Base-by-base conservation (phyloP, 805 yeast genomes). In the Schizosaccharomyces japonicus region DNA sequence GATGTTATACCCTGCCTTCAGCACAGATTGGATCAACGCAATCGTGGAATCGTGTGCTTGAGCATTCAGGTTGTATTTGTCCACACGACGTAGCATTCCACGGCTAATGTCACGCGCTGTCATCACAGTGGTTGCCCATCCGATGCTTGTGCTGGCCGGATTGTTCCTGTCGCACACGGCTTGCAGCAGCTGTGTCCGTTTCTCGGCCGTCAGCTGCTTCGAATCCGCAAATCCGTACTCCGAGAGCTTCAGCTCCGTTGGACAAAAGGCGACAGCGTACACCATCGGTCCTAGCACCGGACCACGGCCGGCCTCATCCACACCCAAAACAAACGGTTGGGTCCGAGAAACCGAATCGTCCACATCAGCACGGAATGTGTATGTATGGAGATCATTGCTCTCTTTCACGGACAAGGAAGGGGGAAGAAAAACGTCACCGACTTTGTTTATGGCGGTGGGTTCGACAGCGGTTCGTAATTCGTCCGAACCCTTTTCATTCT, bases 231-330 rank as follows among this genome's bases (percentile, higher is more conserved):
- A 90, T 13, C 84, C 95, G 53, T 73, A 78, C 29, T 69, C 63
- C 25, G 71, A 69, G 47, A 78, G 67, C 52, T 59, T 51, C 63
- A 72, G 80, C 0, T 64, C 60, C 45, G 69, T 67, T 10, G 76
- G 61, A 52, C 93, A 77, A 58, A 83, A 90, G 2, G 90, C 76
- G 5, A 83, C 66, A 2, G 94, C 94, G 57, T 90, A 90, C 1
- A 90, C 98, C 98, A 90, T 90, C 0, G 96, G 93, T 3, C 55
- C 98, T 36, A 92, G 56, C 0, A 92, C 95, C 0, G 99, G 99
- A 0, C 99, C 99, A 53, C 99, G 69, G 1, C 99, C 99, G 0
- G 99, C 99, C 59, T 90, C 99, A 60, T 90, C 99, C 1, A 90
- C 94, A 1, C 99, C 99, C 8, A 90, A 61, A 6, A 76, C 68